A percentile compares a stretch with the other conserved stretches of the same genome.
These are phyloP conservation scores for Trifolium pratense DNA, from an alignment of 306 rosid genomes.

Conservation along the genomic window DNA sequence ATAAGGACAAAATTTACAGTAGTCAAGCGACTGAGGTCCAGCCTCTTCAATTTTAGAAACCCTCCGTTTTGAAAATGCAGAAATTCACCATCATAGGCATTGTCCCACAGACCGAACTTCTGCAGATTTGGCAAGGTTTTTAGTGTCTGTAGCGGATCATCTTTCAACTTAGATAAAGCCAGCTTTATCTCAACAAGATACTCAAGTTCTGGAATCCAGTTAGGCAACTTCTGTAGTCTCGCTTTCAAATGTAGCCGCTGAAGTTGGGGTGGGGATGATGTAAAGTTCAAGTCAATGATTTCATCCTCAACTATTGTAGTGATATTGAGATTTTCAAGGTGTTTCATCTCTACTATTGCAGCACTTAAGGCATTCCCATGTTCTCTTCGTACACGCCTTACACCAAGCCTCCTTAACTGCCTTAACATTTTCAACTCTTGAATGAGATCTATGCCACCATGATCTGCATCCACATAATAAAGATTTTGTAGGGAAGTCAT, in stretches of 20 bases:
- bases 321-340: conserved; percentile 20
- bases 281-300: neutral
- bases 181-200: conserved; percentile 14
- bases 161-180: neutral
- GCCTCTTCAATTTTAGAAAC: neutral
- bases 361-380: conserved; percentile 20
- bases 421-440: neutral
- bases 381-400: neutral
- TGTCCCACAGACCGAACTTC: neutral
- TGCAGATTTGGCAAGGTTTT: conserved; percentile 8
- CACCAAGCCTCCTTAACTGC: neutral
- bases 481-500: conserved; percentile 8
- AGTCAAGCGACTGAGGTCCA: neutral
- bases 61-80: conserved; percentile 9
- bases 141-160: neutral
- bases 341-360: conserved; percentile 1
- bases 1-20: neutral
- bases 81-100: conserved; percentile 14
- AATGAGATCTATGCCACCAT: neutral
- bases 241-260: neutral
- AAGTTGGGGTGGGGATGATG: neutral
- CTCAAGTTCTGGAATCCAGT: conserved; percentile 3
- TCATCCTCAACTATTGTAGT: conserved; percentile 3
- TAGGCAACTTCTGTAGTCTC: neutral
- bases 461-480: conserved; percentile 7